These are phyloP conservation scores for Tolypocladium amazonense DNA, from an alignment of 2,329 filamentous ascomycete species.

Conservation along the genomic window DNA sequence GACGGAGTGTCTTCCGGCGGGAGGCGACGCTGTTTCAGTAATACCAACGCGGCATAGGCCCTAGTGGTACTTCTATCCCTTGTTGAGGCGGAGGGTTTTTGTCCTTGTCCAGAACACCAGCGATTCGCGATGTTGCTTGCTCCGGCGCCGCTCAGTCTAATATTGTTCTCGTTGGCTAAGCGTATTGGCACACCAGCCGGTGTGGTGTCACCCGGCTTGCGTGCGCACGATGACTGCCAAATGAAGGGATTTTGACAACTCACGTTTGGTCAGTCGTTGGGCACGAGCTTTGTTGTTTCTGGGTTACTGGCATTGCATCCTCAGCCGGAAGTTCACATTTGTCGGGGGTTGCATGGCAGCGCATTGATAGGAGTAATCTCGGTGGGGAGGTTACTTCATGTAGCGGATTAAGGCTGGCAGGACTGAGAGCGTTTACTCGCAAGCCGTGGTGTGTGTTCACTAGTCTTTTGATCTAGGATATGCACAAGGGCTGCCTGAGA, in stretches of 20 bases:
- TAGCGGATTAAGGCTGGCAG: neutral
- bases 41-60: constrained; percentile 5
- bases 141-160: neutral
- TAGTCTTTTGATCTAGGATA: neutral
- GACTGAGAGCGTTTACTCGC: neutral
- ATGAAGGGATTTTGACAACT: neutral
- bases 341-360: neutral
- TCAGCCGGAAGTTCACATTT: neutral
- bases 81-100: neutral
- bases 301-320: neutral
- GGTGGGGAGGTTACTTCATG: neutral
- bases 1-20: constrained; percentile 2
- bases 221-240: neutral
- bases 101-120: neutral
- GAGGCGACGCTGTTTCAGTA: constrained; percentile 4
- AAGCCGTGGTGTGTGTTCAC: neutral
- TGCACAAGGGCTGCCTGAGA: neutral
- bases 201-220: neutral
- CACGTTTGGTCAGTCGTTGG: neutral
- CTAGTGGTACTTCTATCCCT: constrained; percentile 2
- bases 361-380: neutral
- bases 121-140: no score
- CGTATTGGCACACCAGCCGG: neutral
- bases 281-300: neutral
- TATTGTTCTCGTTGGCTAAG: neutral